Conservation (phyloP, 2,329 filamentous ascomycete genomes). For the Trichoderma hamatum region DNA sequence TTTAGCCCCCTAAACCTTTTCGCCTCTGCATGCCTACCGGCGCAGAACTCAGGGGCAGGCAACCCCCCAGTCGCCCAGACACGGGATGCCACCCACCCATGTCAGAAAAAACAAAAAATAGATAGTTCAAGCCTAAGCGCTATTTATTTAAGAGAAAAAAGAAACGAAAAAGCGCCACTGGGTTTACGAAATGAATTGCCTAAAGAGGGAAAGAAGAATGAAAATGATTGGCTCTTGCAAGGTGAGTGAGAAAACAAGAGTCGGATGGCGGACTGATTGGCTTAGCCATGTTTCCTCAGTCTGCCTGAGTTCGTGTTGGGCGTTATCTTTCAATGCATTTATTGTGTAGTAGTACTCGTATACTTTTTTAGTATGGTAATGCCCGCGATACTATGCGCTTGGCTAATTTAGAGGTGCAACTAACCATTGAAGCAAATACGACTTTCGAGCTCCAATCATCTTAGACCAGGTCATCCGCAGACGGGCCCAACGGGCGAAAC, state of each 20-base stretch:
- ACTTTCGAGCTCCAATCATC: background rate
- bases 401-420: background rate
- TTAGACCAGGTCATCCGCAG: background rate
- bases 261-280: background rate
- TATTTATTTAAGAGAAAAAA: background rate
- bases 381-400: background rate
- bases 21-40: background rate
- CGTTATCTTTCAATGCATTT: background rate
- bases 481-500: background rate
- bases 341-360: background rate
- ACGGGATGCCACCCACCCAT: background rate
- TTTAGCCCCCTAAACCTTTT: background rate
- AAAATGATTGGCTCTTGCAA: background rate
- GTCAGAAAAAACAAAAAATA: background rate
- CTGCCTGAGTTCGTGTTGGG: background rate
- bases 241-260: background rate
- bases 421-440: background rate
- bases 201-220: background rate
- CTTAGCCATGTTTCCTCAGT: background rate
- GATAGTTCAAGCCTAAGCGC: background rate
- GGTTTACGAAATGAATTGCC: background rate
- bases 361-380: background rate
- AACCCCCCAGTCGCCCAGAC: background rate
- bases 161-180: background rate
- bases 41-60: background rate